Conservation (phyloP, 495 filamentous ascomycete species). For the Hyphodiscus hymeniophilus region DNA sequence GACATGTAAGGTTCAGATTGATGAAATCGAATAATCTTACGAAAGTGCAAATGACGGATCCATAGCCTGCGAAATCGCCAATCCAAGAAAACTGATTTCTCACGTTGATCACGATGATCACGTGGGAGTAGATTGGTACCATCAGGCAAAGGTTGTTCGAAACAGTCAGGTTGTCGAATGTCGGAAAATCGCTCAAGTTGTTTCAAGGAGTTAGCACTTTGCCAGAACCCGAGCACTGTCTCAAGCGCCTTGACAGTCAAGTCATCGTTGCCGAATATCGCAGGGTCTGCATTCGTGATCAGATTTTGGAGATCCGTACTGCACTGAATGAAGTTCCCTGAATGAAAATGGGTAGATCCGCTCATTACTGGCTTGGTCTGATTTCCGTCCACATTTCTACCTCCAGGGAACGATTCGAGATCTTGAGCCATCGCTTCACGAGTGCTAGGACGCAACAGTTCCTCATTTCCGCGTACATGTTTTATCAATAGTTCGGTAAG, state of each 20-base stretch:
- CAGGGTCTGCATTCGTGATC: not conserved
- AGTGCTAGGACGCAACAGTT: no score
- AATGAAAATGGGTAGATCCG: not conserved
- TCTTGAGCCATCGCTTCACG: no score
- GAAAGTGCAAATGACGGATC: not conserved
- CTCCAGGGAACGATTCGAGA: no score
- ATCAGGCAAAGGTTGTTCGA: not conserved
- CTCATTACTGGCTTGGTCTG: no score
- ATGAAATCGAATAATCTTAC: no score
- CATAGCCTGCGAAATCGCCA: not conserved
- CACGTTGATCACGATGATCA: no score
- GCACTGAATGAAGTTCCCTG: not conserved
- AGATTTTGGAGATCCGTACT: no score
- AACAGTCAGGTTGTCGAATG: not conserved
- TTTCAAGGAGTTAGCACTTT: not conserved
- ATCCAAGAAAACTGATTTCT: no score
- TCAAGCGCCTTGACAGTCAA: not conserved
- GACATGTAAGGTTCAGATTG: no score
- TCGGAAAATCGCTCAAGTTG: not conserved
- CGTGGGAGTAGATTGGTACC: constrained; percentile 1
- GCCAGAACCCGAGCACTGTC: not conserved
- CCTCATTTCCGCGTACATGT: no score
- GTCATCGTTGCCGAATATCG: not conserved
- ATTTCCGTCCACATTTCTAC: no score
- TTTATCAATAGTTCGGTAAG: no score